Evolutionary conservation across 2,329 filamentous ascomycete species (phyloP).

Genomic region (Fusarium nelsonii): DNA sequence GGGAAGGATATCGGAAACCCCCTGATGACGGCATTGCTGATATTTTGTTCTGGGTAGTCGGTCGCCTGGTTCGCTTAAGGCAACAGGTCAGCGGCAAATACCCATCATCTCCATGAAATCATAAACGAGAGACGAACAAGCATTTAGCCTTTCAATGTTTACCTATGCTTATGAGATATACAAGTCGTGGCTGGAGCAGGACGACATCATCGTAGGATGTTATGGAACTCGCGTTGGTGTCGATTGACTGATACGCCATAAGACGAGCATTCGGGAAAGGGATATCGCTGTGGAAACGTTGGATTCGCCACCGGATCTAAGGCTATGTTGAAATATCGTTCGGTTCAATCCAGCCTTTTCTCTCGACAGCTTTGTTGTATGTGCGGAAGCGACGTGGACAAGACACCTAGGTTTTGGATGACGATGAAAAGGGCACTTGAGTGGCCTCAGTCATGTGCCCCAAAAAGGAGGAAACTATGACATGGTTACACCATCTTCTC

Average conservation of each 20-base stretch:
- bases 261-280: neutral
- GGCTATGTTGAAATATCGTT: neutral
- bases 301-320: neutral
- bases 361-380: neutral
- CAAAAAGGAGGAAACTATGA: neutral
- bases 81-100: neutral
- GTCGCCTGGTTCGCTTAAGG: slow-evolving; percentile 23
- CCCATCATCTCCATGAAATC: neutral
- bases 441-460: neutral
- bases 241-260: neutral
- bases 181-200: neutral
- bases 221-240: neutral
- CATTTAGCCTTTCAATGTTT: neutral
- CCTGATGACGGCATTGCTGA: slow-evolving; percentile 11
- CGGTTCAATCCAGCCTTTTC: neutral
- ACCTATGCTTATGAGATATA: neutral
- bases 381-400: neutral
- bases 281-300: neutral
- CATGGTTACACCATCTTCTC: neutral
- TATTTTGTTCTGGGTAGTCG: neutral
- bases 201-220: neutral
- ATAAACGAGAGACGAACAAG: neutral
- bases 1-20: neutral
- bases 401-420: neutral
- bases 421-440: neutral